These are phyloP conservation scores for Boletellus ananas DNA, from an alignment of 768 basidiomycete genomes.

Conservation along the genomic window DNA sequence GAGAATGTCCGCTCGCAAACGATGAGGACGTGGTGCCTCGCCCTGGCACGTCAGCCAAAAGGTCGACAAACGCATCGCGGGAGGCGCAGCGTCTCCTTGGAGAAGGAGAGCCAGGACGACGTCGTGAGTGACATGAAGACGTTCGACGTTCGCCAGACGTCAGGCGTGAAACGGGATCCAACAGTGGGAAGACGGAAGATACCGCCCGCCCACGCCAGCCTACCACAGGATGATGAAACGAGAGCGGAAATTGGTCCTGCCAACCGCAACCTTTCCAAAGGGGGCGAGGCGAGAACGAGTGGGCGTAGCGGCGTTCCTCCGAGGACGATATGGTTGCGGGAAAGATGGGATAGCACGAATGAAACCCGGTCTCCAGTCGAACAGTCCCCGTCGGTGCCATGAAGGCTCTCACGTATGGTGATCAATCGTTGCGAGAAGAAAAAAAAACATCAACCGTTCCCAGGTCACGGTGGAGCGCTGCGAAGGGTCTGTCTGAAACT, in stretches of 20 bases:
- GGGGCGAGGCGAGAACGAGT: too few species aligned
- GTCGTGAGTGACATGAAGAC: too few species aligned
- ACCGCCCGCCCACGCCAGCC: neutral
- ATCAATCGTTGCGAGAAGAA: neutral
- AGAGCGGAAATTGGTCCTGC: neutral
- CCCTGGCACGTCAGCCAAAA: too few species aligned
- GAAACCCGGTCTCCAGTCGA: neutral
- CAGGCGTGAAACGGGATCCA: conserved; percentile 4
- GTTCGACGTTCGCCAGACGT: neutral
- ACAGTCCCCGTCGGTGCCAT: neutral
- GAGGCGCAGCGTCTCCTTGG: too few species aligned
- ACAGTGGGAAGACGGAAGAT: neutral
- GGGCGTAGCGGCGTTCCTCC: neutral
- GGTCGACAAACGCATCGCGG: too few species aligned
- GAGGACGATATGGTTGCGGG: too few species aligned
- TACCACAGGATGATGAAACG: neutral
- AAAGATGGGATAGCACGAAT: too few species aligned
- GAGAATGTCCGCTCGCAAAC: too few species aligned
- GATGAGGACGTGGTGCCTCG: too few species aligned
- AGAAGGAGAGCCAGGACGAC: too few species aligned
- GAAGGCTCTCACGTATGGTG: neutral
- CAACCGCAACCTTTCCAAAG: neutral
- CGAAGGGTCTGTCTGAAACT: too few species aligned
- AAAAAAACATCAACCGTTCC: neutral
- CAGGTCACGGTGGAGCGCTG: too few species aligned